Evolutionary conservation across 1,284 basidiomycete species (phyloP).

Genomic region (Sparassis latifolia): DNA sequence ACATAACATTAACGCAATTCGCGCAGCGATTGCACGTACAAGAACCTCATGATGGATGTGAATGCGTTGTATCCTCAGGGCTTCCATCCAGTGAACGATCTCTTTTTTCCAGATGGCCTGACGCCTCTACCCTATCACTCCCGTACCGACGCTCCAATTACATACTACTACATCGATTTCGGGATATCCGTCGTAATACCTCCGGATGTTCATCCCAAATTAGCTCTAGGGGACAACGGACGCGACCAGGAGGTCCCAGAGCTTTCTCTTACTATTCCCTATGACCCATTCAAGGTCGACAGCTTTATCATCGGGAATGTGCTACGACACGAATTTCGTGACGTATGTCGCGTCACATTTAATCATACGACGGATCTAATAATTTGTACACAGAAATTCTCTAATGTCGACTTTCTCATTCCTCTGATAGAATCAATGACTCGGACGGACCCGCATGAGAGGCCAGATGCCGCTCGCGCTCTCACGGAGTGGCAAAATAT

Average conservation of each 20-base stretch:
- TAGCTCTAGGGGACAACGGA: constrained; percentile 4
- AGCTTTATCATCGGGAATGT: constrained; percentile 17
- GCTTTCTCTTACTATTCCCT: not conserved
- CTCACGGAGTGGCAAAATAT: constrained; percentile 1
- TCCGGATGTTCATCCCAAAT: constrained; percentile 5
- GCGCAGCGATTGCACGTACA: constrained; percentile 29
- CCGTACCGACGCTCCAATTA: constrained; percentile 22
- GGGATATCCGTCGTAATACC: constrained; percentile 25
- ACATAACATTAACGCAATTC: not conserved
- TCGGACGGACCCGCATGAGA: constrained; percentile 8
- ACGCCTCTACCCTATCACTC: constrained; percentile 17
- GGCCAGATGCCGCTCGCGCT: constrained; percentile 11
- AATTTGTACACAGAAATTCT: constrained; percentile 11
- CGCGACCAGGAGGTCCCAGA: constrained; percentile 10
- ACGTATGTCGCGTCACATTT: not conserved
- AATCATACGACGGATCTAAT: too few species aligned
- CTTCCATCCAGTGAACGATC: constrained; percentile 21
- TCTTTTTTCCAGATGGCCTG: constrained; percentile 10
- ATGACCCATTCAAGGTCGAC: constrained; percentile 14
- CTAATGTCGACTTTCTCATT: constrained; percentile 16
- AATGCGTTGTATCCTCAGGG: constrained; percentile 16
- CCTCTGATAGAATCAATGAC: constrained; percentile 18
- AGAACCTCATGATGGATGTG: constrained; percentile 34
- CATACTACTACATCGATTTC: constrained; percentile 30
- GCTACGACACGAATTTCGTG: constrained; percentile 19